A percentile compares a stretch with the other conserved stretches of the same genome.
Conservation (phyloP, 257 asterid genomes). For the Linderniella brevidens region DNA sequence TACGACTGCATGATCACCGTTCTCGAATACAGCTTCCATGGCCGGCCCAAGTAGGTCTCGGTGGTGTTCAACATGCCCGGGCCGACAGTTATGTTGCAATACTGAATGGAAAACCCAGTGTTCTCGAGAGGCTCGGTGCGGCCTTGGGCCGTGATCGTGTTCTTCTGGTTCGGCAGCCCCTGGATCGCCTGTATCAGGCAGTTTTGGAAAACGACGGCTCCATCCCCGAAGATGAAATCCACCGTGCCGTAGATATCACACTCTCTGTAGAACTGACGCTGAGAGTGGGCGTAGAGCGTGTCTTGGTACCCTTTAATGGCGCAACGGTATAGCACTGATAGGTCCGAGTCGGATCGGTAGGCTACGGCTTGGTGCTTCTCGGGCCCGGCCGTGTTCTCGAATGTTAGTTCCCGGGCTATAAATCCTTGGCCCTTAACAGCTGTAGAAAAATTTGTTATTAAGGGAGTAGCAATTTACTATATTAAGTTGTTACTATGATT, state of each 20-base stretch:
- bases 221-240: conserved; percentile 62
- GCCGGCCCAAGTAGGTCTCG: conserved; percentile 45
- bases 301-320: conserved; percentile 50
- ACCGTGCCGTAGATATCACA: conserved; percentile 47
- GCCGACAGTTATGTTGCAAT: conserved; percentile 29
- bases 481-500: no score
- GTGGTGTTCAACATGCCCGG: conserved; percentile 18
- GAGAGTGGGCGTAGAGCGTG: conserved; percentile 39
- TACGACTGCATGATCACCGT: conserved; percentile 44
- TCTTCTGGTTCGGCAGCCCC: conserved; percentile 40
- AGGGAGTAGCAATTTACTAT: no score
- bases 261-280: conserved; percentile 47
- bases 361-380: conserved; percentile 58
- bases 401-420: conserved; percentile 45
- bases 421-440: conserved; percentile 50
- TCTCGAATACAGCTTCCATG: conserved; percentile 44
- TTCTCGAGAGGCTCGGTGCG: conserved; percentile 17
- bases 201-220: conserved; percentile 40
- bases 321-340: conserved; percentile 36
- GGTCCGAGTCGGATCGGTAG: conserved; percentile 42
- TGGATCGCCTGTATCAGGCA: conserved; percentile 37
- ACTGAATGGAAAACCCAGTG: conserved; percentile 51
- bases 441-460: no score
- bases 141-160: conserved; percentile 61
- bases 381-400: conserved; percentile 69